Percentiles rank a stretch among this genome's conserved stretches.
Conservation (phyloP, 129 eudicot genomes). For the Chrysanthemum makinoi region DNA sequence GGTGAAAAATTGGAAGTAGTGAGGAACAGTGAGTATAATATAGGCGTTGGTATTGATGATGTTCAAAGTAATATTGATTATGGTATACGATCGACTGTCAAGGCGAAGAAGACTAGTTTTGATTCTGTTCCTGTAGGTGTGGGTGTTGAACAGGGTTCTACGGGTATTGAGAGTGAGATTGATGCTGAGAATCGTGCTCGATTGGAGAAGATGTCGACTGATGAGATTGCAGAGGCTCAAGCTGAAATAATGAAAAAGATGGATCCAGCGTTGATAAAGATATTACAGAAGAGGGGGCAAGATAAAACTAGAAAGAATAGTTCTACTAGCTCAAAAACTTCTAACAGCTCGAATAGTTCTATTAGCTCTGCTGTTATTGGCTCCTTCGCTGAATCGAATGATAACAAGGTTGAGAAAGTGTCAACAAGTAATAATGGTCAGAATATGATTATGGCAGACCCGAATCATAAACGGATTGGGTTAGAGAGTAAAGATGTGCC, state of each 20-base stretch:
- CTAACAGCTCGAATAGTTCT: constrained; percentile 14
- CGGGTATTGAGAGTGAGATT: constrained; percentile 62
- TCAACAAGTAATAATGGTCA: constrained; percentile 27
- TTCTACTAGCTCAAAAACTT: constrained; percentile 10
- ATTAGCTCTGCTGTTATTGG: constrained; percentile 35
- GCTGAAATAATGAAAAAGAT: constrained; percentile 68
- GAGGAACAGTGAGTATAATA: constrained; percentile 4
- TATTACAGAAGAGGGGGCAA: constrained; percentile 54
- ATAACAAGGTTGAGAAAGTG: constrained; percentile 33
- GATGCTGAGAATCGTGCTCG: constrained; percentile 86
- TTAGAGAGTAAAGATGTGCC: constrained; percentile 28
- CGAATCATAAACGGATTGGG: constrained; percentile 20
- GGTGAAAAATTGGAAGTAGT: constrained; percentile 17
- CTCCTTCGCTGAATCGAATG: constrained; percentile 26
- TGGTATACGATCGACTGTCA: constrained; percentile 18
- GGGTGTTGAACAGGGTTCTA: constrained; percentile 33
- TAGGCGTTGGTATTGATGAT: constrained; percentile 1
- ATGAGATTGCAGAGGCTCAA: constrained; percentile 87
- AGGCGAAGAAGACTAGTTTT: constrained; percentile 14
- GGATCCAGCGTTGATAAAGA: constrained; percentile 54
- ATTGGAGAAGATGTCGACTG: constrained; percentile 70
- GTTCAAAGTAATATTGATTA: constrained; percentile 1
- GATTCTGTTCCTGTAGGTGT: constrained; percentile 11
- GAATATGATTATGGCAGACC: constrained; percentile 24
- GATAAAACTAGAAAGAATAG: constrained; percentile 46